Evolutionary conservation across 2,329 filamentous ascomycete genomes (phyloP).

Genomic region (Colletotrichum somersetense): DNA sequence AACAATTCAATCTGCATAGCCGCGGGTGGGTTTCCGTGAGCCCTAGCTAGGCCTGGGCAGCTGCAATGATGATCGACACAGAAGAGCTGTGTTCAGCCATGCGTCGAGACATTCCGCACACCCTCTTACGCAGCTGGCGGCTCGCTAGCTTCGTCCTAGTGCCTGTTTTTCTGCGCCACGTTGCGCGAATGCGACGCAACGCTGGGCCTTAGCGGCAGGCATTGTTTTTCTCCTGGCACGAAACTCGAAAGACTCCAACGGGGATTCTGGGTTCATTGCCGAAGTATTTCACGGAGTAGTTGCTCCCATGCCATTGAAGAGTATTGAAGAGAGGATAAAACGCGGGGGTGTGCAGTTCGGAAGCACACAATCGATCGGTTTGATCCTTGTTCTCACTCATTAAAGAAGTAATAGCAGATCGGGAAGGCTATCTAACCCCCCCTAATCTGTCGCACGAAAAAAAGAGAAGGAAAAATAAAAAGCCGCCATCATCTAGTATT

Average conservation of each 20-base stretch:
- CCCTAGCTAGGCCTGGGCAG: not conserved
- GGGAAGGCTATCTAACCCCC: not conserved
- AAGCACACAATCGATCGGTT: too few species aligned
- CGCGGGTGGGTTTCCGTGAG: not conserved
- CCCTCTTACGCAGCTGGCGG: conserved; percentile 8
- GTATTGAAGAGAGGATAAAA: not conserved
- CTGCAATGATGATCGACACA: not conserved
- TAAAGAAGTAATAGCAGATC: too few species aligned
- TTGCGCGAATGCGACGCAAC: not conserved
- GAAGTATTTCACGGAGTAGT: not conserved
- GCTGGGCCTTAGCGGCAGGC: not conserved
- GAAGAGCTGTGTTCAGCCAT: not conserved
- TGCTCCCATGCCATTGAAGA: not conserved
- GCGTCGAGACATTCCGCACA: not conserved
- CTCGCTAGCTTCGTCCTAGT: conserved; percentile 14
- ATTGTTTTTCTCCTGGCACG: not conserved
- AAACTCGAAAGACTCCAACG: not conserved
- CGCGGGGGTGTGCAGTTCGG: not conserved
- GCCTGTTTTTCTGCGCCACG: not conserved
- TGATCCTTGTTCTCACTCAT: too few species aligned
- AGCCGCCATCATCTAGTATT: not conserved
- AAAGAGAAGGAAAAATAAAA: not conserved
- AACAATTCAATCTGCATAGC: not conserved
- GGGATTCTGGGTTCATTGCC: not conserved
- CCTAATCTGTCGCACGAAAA: not conserved